Evolutionary conservation across 306 rosid genomes (phyloP).

Genomic region (Hippophae tibetana): DNA sequence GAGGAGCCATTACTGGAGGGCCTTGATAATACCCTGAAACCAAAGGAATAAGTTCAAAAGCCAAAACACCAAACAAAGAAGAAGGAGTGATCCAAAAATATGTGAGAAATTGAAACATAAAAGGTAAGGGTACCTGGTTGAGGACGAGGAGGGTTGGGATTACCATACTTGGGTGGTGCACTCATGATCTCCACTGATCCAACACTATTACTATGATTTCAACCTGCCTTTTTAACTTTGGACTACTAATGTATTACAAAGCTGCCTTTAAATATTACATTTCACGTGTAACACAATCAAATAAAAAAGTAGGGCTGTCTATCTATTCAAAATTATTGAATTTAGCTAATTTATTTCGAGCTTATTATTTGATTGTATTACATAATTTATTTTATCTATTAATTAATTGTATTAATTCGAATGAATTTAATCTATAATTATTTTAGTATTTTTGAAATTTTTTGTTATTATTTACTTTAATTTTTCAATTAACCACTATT

Average conservation of each 20-base stretch:
- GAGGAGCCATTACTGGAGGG: slow-evolving; percentile 84
- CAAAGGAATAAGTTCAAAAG: neutral
- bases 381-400: too few relatives aligned
- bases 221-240: neutral
- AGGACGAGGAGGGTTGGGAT: slow-evolving; percentile 43
- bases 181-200: slow-evolving; percentile 29
- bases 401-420: too few relatives aligned
- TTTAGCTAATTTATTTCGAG: too few relatives aligned
- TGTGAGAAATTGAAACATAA: neutral
- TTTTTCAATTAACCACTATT: too few relatives aligned
- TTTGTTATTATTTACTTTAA: too few relatives aligned
- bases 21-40: slow-evolving; percentile 75
- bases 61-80: neutral
- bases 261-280: too few relatives aligned
- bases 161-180: slow-evolving; percentile 60
- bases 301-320: too few relatives aligned
- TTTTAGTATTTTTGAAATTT: too few relatives aligned
- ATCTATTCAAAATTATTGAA: too few relatives aligned
- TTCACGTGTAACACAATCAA: too few relatives aligned
- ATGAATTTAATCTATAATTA: too few relatives aligned
- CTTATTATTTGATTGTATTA: too few relatives aligned
- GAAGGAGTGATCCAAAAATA: neutral
- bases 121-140: slow-evolving; percentile 14
- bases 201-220: neutral
- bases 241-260: neutral